Percentiles rank a stretch among this genome's conserved stretches.
These are phyloP conservation scores for Calcarisporium arbuscula DNA, from an alignment of 2,329 filamentous ascomycete species.

Conservation along the genomic window DNA sequence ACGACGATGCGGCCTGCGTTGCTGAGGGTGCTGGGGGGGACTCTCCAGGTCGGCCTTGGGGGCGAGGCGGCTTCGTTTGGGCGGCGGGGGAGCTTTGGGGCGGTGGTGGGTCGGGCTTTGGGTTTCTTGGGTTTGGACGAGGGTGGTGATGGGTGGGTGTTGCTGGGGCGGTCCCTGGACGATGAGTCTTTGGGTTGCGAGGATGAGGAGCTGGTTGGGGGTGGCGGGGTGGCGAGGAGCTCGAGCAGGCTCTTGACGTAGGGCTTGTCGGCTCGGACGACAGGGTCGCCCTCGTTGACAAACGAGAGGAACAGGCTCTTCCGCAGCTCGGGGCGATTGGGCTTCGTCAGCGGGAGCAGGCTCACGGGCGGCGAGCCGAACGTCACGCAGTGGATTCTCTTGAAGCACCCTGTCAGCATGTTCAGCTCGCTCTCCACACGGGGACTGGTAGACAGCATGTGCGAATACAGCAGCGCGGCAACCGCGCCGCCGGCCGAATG, in stretches of 20 bases:
- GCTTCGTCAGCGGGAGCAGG: constrained; percentile 60
- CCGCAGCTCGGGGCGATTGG: constrained; percentile 37
- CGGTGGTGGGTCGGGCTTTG: constrained; percentile 10
- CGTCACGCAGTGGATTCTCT: constrained; percentile 74
- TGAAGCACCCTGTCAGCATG: constrained; percentile 63
- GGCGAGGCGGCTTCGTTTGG: background rate
- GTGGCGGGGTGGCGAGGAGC: constrained; percentile 54
- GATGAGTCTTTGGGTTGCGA: constrained; percentile 5
- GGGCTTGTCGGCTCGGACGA: constrained; percentile 67
- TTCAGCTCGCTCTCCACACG: constrained; percentile 62
- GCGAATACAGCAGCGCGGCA: constrained; percentile 70
- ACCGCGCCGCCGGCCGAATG: constrained; percentile 84
- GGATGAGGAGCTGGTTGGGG: constrained; percentile 28
- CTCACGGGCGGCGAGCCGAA: constrained; percentile 80
- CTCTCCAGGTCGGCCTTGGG: constrained; percentile 49
- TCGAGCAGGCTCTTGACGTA: constrained; percentile 69
- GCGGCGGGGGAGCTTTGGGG: constrained; percentile 10
- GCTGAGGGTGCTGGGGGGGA: constrained; percentile 61
- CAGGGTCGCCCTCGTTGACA: constrained; percentile 81
- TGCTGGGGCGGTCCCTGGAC: background rate
- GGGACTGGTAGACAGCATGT: constrained; percentile 62
- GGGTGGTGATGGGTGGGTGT: constrained; percentile 5
- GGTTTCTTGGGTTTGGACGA: constrained; percentile 10
- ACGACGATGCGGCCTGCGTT: constrained; percentile 65
- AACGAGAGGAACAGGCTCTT: constrained; percentile 75